Conservation (phyloP, 2,329 filamentous ascomycete species). For the Pseudocercospora crystallina region DNA sequence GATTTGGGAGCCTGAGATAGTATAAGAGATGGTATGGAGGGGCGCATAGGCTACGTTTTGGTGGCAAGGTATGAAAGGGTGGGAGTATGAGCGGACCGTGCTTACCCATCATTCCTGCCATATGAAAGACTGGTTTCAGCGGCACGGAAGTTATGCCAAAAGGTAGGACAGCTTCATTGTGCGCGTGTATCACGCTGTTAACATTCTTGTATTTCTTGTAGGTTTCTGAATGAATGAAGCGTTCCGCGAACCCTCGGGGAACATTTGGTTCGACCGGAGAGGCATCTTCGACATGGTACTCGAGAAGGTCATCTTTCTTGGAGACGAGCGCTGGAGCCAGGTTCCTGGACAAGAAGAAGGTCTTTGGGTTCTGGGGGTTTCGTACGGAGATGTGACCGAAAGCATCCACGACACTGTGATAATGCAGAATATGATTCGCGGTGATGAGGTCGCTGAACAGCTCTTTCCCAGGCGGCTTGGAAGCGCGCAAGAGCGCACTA, state of each 20-base stretch:
- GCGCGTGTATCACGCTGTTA: constrained; percentile 47
- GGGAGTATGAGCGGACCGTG: not conserved
- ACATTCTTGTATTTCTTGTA: constrained; percentile 47
- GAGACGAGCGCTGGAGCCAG: constrained; percentile 46
- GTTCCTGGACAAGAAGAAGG: constrained; percentile 48
- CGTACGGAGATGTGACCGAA: constrained; percentile 38
- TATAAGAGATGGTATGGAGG: not conserved
- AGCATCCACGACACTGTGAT: constrained; percentile 35
- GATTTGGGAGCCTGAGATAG: constrained; percentile 21
- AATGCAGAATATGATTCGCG: constrained; percentile 38
- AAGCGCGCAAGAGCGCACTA: constrained; percentile 31
- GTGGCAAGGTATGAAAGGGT: not conserved
- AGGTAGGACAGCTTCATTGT: constrained; percentile 43
- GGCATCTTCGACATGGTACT: constrained; percentile 46
- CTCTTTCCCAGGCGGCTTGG: constrained; percentile 25
- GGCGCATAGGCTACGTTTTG: no score
- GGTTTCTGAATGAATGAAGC: constrained; percentile 46
- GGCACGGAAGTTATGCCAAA: constrained; percentile 45
- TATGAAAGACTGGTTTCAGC: constrained; percentile 44
- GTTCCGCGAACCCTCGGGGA: constrained; percentile 40
- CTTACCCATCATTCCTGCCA: constrained; percentile 40
- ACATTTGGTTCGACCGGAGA: constrained; percentile 28
- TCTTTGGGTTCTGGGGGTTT: constrained; percentile 37
- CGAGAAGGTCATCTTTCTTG: constrained; percentile 42
- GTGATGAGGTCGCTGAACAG: constrained; percentile 38